Conservation (phyloP, 1,139 yeast genomes). For the Candida pseudocylindracea region DNA sequence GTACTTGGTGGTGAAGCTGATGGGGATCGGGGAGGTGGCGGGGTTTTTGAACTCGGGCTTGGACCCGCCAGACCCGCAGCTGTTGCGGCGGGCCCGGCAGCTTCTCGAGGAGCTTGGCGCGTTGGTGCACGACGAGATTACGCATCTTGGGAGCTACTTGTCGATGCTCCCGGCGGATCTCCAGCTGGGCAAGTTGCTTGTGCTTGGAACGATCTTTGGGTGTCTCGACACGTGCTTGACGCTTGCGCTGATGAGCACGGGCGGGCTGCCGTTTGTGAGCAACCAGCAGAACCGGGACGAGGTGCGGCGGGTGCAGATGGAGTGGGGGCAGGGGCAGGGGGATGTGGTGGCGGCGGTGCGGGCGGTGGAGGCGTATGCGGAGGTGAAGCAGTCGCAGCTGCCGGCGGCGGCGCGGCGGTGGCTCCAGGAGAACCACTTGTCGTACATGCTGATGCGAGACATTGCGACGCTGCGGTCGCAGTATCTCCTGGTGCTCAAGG, state of each 20-base stretch:
- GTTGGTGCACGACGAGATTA: slow-evolving; percentile 26
- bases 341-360: slow-evolving; percentile 49
- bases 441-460: slow-evolving; percentile 45
- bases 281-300: slow-evolving; percentile 42
- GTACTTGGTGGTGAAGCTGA: slow-evolving; percentile 64
- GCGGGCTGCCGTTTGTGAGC: slow-evolving; percentile 51
- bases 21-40: slow-evolving; percentile 60
- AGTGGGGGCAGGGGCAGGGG: slow-evolving; percentile 25
- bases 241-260: slow-evolving; percentile 51
- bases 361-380: slow-evolving; percentile 29
- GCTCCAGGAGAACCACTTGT: slow-evolving; percentile 45
- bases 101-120: slow-evolving; percentile 58
- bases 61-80: slow-evolving; percentile 50
- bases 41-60: slow-evolving; percentile 52
- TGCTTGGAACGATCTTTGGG: slow-evolving; percentile 65
- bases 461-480: slow-evolving; percentile 51
- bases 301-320: slow-evolving; percentile 26
- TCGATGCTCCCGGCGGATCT: slow-evolving; percentile 76
- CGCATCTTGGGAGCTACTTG: slow-evolving; percentile 64
- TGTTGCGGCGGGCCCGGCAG: slow-evolving; percentile 39
- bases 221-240: slow-evolving; percentile 59
- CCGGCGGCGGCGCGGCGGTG: slow-evolving; percentile 11
- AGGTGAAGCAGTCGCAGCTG: neutral
- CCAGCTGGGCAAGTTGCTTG: slow-evolving; percentile 60
- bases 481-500: slow-evolving; percentile 41